phyloP scores from a whole-genome alignment of 1,139 yeast genomes.

The Yamadazyma dushanensis region DNA sequence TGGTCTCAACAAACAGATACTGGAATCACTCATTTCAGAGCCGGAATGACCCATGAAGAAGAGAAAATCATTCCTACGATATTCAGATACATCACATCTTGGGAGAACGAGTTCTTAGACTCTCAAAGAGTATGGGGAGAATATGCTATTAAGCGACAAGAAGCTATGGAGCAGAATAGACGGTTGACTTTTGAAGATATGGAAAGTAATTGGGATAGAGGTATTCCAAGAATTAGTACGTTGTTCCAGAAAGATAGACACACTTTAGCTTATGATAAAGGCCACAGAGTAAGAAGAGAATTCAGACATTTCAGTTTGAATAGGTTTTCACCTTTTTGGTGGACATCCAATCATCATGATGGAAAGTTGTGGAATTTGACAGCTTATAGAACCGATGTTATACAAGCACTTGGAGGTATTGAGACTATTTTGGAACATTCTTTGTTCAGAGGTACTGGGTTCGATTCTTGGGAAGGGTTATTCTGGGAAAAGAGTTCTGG shows the following conservation, averaged over 20 bases:
- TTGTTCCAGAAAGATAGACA: slow-evolving; percentile 94
- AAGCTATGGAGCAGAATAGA: slow-evolving; percentile 83
- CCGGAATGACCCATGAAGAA: slow-evolving; percentile 87
- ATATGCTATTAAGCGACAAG: slow-evolving; percentile 85
- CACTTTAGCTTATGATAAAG: slow-evolving; percentile 92
- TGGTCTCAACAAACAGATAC: slow-evolving; percentile 95
- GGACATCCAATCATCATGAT: slow-evolving; percentile 92
- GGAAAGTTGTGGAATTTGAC: slow-evolving; percentile 95
- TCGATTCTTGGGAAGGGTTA: slow-evolving; percentile 97
- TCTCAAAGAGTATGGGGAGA: slow-evolving; percentile 98
- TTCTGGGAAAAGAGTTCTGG: slow-evolving; percentile 99
- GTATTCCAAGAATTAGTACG: slow-evolving; percentile 93
- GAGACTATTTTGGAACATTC: slow-evolving; percentile 96
- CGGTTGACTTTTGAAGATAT: slow-evolving; percentile 89
- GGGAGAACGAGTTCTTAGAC: slow-evolving; percentile 96
- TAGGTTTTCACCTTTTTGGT: slow-evolving; percentile 89
- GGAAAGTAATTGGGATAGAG: slow-evolving; percentile 95
- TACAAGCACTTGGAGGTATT: slow-evolving; percentile 96
- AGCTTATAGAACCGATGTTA: slow-evolving; percentile 92
- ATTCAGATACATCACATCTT: slow-evolving; percentile 86
- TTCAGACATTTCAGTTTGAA: slow-evolving; percentile 74
- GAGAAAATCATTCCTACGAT: slow-evolving; percentile 88
- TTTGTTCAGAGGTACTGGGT: slow-evolving; percentile 93
- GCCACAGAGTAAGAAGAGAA: slow-evolving; percentile 80
- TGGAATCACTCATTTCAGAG: slow-evolving; percentile 90